phyloP scores from a whole-genome alignment of 345 rosid species.

The Citrus australasica region DNA sequence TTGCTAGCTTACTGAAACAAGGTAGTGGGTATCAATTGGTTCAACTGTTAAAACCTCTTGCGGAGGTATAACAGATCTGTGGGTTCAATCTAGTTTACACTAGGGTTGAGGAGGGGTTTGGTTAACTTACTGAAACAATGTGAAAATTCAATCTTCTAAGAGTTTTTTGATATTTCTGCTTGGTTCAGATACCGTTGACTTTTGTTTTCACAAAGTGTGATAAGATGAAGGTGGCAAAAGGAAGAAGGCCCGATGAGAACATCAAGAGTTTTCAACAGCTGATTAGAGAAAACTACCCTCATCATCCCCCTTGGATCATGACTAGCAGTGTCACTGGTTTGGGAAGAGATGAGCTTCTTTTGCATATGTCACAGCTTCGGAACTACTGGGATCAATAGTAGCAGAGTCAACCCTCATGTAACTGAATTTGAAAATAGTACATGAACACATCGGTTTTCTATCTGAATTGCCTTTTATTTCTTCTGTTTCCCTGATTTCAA shows the following conservation, averaged over 20 bases:
- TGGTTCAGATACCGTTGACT: slow-evolving; percentile 73
- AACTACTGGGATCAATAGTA: slow-evolving; percentile 50
- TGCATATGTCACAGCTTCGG: slow-evolving; percentile 79
- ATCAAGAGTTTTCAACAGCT: slow-evolving; percentile 66
- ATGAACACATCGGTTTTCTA: background rate
- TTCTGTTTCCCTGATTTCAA: background rate
- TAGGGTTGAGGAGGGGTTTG: no score
- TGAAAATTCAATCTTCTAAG: background rate
- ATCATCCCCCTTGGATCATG: slow-evolving; percentile 90
- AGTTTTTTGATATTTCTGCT: background rate
- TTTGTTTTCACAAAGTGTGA: slow-evolving; percentile 90
- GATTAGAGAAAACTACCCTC: slow-evolving; percentile 51
- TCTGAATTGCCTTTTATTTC: background rate
- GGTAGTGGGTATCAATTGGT: no score
- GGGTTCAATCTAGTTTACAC: no score
- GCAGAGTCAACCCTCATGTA: background rate
- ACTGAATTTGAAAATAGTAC: background rate
- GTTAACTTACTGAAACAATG: background rate
- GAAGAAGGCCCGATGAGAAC: slow-evolving; percentile 81
- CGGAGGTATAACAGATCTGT: no score
- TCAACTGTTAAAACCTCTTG: no score
- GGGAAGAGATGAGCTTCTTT: slow-evolving; percentile 91
- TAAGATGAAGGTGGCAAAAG: slow-evolving; percentile 69
- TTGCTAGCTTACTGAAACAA: background rate
- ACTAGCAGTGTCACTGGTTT: slow-evolving; percentile 83